Evolutionary conservation across 2,329 filamentous ascomycete genomes (phyloP), one percentile per base, ranked within the genome.

Genomic region (Exophiala lecanii-corni): DNA sequence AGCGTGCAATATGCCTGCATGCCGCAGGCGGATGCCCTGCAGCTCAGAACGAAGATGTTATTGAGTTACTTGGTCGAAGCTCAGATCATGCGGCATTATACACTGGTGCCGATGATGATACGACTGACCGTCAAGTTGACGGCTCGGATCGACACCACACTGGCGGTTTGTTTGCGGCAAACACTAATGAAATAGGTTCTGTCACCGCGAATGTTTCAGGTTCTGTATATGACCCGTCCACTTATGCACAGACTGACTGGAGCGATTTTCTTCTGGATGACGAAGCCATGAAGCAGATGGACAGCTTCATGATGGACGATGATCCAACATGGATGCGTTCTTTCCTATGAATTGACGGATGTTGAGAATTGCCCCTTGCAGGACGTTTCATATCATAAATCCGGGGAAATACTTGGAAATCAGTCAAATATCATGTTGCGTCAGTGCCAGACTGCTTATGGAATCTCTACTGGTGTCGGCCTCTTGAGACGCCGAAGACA

Each of bases 1-100:
- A 61, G 39, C 60, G 23, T 7, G 28, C 33, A 7, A 26, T 41
- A 6, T 63, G 28, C 61, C 62, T 23, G 53, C 40, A 35, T 35
- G 21, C 17, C 33, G 16, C 15, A 7, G 28, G 18, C 5, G 17
- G 28, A n/a, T 36, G 36, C 23, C 19, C 13, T 28, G 19, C 32
- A 34, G 25, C 15, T 25, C 19, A 23, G 19, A 21, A 17, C 6
- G 39, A 25, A 20, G 17, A 32, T 7, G 9, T 32, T 4, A 23
- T 32, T 9, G 36, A 39, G 18, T 26, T 28, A 2, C 25, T 23
- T 10, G 33, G 9, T n/a, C 33, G 38, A 12, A 36, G 23, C 23
- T 26, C 23, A 35, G 18, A 2, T 32, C 3, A 32, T 12, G 13
- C 16, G 31, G 9, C 19, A 36, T n/a, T 9, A 12, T 12, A 34